Conservation (phyloP, 192 early-diverging fungal species). For the Geosiphon pyriformis region DNA sequence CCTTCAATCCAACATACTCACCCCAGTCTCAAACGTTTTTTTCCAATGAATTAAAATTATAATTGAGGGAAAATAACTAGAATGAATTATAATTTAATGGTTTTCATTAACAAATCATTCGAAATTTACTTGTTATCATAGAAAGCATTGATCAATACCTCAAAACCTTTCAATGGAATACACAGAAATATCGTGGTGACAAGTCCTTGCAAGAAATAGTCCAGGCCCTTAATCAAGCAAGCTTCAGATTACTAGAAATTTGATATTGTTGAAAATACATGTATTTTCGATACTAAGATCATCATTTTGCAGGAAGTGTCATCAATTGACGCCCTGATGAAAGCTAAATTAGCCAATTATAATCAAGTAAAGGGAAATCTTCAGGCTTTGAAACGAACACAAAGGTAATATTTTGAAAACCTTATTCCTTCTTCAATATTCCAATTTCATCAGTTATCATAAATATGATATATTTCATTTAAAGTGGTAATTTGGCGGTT, state of each 20-base stretch:
- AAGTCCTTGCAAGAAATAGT: conserved; percentile 84
- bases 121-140: conserved; percentile 32
- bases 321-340: conserved; percentile 84
- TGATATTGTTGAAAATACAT: background rate
- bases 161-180: conserved; percentile 89
- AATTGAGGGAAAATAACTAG: background rate
- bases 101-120: conserved; percentile 6
- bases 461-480: conserved; percentile 5
- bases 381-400: conserved; percentile 77
- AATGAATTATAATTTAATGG: background rate
- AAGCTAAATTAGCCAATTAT: conserved; percentile 85
- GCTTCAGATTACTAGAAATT: background rate
- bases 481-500: conserved; percentile 85
- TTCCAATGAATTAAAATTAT: too few species aligned
- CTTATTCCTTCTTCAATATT: background rate
- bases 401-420: conserved; percentile 50
- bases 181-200: conserved; percentile 93
- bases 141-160: conserved; percentile 86
- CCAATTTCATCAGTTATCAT: background rate
- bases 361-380: conserved; percentile 75
- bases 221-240: conserved; percentile 70
- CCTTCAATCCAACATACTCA: too few species aligned
- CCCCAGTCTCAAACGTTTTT: too few species aligned
- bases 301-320: conserved; percentile 80
- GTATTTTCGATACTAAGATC: too few species aligned